Base-by-base conservation (phyloP, 2,329 filamentous ascomycete genomes). In the Zalaria sp. region DNA sequence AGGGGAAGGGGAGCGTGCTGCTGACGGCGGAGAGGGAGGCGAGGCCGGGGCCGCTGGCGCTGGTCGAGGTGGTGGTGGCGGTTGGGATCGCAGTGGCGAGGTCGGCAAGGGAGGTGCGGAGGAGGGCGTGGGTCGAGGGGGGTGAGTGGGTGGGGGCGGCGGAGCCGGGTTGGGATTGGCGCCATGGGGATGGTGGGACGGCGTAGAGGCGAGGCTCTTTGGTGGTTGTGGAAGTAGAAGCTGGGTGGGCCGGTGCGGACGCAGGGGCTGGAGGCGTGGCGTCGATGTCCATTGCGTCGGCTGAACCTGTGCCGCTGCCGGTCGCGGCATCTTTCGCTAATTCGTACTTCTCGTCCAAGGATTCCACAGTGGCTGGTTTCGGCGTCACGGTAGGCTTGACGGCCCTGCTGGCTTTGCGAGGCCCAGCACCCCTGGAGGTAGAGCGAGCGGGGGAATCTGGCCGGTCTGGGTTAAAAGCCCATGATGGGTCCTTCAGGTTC, bases 1-100 rank as follows among this genome's bases (percentile, higher is more conserved):
- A 79, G 44, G 71, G 57, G 52, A 79, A 80, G 3, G 77, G 77
- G 2, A 81, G 62, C 1, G 63, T 69, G 5, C 65, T 62, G 34
- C 61, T 63, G 34, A 81, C 59, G 42, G 75, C 71, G 27, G 66
- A 63, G 25, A 80, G 53, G 41, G 70, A 68, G 25, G 67, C 60
- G 11, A 79, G 64, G 5, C 74, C 73, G 11, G 54, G 55, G 38
- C 57, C 64, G 36, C 66, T 63, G 5, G 65, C 56, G 35, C 58
- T 55, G 1, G 63, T 57, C 38, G 76, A 69, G 1, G 73, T 72
- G 4, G 66, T 63, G 9, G 67, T 63, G 34, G 67, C 64, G 5
- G 61, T 59, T 7, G 77, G 57, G 11, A 58, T 53, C 34, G 71
- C 64, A 27, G 61, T 39, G 40, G 7, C 37, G 27, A 8, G 28